Evolutionary conservation across 306 rosid genomes (phyloP), one percentile per base, ranked within the genome.

Genomic region (Mucuna pruriens): DNA sequence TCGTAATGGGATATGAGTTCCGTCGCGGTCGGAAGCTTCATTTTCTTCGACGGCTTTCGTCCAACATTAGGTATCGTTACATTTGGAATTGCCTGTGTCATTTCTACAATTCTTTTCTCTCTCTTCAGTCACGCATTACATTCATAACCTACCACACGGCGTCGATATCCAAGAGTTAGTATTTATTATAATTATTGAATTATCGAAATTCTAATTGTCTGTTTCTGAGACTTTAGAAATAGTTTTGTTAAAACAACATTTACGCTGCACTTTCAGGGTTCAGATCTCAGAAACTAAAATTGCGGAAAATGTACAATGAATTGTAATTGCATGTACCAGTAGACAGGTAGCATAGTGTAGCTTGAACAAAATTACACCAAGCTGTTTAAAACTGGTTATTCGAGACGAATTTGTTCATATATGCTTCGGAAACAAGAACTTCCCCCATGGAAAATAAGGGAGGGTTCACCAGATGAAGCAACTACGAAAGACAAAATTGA

Each of bases 351-450:
- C 96, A 52, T 54, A 62, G 85, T 87, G 93, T 76, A 85, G 76
- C 7, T n/a, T 9, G n/a, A 23, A 79, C 36, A 72, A 26, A 5
- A 39, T 45, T 72, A 83, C 96, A 86, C 87, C 34, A 82, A 12
- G 94, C 93, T 89, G 97, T 92, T 94, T 88, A 87, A 92, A 70
- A 83, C 93, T 86, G 97, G 94, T 54, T 33, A 77, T 58, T 71
- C 26, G 1, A 36, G 5, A 57, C 2, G 25, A 6, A 69, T 83
- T 44, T 22, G 42, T 65, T 76, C 9, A 66, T 92, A 45, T 92
- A 92, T 88, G 96, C 97, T 91, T 86, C 95, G 93, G 96, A 92
- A 94, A 92, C 96, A 29, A 46, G 97, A 92, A 90, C 95, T 84
- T 72, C 91, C 80, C 89, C 77, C 86, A 92, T 52, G 4, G 16